Evolutionary conservation across 371 early-diverging fungal genomes (phyloP).

Genomic region (Polyrhizophydium stewartii): DNA sequence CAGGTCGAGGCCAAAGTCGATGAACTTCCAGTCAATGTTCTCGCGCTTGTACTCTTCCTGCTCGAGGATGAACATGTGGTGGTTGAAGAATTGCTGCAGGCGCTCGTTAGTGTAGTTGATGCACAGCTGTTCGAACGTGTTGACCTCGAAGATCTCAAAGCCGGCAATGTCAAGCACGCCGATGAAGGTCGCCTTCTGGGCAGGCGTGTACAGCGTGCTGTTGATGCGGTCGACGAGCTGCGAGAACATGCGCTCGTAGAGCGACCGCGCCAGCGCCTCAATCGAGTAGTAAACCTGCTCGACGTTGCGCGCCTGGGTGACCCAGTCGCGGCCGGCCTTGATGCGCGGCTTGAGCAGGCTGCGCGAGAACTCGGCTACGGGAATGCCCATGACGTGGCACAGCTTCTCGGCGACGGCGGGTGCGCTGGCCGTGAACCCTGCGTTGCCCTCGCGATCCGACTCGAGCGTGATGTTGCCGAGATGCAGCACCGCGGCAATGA

Average conservation of each 20-base stretch:
- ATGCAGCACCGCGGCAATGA: slow-evolving; percentile 92
- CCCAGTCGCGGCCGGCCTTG: slow-evolving; percentile 97
- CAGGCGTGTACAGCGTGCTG: slow-evolving; percentile 68
- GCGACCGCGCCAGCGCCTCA: slow-evolving; percentile 88
- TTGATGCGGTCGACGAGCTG: slow-evolving; percentile 90
- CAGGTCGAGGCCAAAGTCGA: slow-evolving; percentile 98
- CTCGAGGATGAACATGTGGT: slow-evolving; percentile 99
- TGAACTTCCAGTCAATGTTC: slow-evolving; percentile 98
- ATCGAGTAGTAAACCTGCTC: slow-evolving; percentile 87
- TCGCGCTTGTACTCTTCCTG: slow-evolving; percentile 98
- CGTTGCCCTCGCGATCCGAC: slow-evolving; percentile 77
- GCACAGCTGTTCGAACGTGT: slow-evolving; percentile 99
- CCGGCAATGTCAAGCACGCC: slow-evolving; percentile 99
- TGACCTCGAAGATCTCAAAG: slow-evolving; percentile 98
- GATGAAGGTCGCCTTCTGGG: slow-evolving; percentile 78
- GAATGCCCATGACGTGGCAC: slow-evolving; percentile 94
- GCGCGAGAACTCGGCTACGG: slow-evolving; percentile 80
- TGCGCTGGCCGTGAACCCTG: slow-evolving; percentile 73
- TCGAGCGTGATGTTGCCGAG: slow-evolving; percentile 90
- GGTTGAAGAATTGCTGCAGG: slow-evolving; percentile 99
- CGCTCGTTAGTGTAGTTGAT: slow-evolving; percentile 99
- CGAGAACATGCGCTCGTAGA: slow-evolving; percentile 99
- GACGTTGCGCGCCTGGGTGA: slow-evolving; percentile 81
- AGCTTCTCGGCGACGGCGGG: slow-evolving; percentile 73
- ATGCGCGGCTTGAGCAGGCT: slow-evolving; percentile 86